These are phyloP conservation scores for Fomes fomentarius DNA, from an alignment of 1,284 basidiomycete genomes.

Conservation along the genomic window DNA sequence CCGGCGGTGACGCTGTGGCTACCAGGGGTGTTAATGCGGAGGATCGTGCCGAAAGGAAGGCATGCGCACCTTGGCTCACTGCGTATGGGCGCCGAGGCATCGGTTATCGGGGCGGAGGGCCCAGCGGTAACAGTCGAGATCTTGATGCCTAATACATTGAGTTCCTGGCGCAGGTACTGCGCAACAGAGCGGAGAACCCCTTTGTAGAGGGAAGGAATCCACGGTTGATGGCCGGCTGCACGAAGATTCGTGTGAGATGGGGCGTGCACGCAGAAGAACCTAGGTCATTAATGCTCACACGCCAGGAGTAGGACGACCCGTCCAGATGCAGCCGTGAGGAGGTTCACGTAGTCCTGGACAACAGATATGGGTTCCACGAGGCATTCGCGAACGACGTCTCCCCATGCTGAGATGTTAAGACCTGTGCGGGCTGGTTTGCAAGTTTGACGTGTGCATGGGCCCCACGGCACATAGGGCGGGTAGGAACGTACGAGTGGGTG, in stretches of 20 bases:
- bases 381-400: slow-evolving; percentile 23
- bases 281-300: slow-evolving; percentile 17
- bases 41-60: background rate
- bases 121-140: slow-evolving; percentile 31
- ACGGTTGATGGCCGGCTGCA: slow-evolving; percentile 18
- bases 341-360: slow-evolving; percentile 32
- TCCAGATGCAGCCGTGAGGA: slow-evolving; percentile 34
- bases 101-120: slow-evolving; percentile 21
- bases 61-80: slow-evolving; percentile 6
- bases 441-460: slow-evolving; percentile 1
- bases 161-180: slow-evolving; percentile 23
- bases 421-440: slow-evolving; percentile 13
- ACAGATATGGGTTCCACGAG: slow-evolving; percentile 34
- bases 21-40: slow-evolving; percentile 9
- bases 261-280: slow-evolving; percentile 9
- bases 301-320: slow-evolving; percentile 34
- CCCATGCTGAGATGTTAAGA: slow-evolving; percentile 26
- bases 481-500: background rate
- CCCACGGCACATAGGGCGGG: background rate
- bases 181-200: slow-evolving; percentile 21
- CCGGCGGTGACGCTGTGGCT: slow-evolving; percentile 1
- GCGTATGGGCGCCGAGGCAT: background rate
- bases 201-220: slow-evolving; percentile 15
- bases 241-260: slow-evolving; percentile 6
- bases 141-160: slow-evolving; percentile 29